Evolutionary conservation across 2,329 filamentous ascomycete species (phyloP).

Genomic region (Phialophora tarda): DNA sequence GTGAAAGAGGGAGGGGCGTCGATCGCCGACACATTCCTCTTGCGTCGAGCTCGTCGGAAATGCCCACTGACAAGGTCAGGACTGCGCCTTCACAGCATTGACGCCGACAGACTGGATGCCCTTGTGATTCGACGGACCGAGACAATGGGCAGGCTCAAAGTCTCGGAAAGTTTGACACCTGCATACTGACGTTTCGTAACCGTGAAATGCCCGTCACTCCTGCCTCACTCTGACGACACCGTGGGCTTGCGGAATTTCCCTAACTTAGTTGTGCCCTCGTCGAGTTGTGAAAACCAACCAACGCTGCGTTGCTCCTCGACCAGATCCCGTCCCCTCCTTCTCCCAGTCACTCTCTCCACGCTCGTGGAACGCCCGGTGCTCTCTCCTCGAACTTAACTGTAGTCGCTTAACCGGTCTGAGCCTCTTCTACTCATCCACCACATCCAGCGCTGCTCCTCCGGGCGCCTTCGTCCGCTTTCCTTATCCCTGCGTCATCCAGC

Average conservation of each 20-base stretch:
- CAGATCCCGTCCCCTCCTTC: background rate
- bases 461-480: background rate
- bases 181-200: background rate
- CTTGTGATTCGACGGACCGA: background rate
- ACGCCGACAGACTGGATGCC: constrained; percentile 4
- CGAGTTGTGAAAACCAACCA: background rate
- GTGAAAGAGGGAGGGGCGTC: background rate
- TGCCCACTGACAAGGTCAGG: background rate
- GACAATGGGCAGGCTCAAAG: background rate
- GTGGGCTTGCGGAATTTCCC: constrained; percentile 1
- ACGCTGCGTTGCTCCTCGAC: background rate
- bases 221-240: background rate
- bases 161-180: background rate
- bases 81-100: background rate
- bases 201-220: background rate
- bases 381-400: background rate
- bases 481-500: background rate
- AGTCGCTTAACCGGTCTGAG: background rate
- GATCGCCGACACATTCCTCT: background rate
- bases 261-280: background rate
- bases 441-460: background rate
- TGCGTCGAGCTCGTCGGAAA: background rate
- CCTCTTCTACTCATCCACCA: background rate
- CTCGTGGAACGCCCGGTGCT: background rate
- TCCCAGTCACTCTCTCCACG: background rate